These are phyloP conservation scores for Pichia sp. DNA, from an alignment of 1,139 yeast species.

Conservation along the genomic window DNA sequence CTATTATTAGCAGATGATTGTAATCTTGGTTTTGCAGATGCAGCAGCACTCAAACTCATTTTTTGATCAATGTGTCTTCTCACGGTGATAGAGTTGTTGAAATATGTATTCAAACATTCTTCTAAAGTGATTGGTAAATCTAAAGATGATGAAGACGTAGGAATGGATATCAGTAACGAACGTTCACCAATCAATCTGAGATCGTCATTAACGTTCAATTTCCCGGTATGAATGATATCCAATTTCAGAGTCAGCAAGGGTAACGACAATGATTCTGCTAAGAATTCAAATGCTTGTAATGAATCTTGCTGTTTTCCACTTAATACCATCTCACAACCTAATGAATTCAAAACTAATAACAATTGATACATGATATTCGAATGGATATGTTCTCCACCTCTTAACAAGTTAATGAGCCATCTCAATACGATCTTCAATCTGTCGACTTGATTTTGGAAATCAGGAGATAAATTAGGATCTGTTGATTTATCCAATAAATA, in stretches of 20 bases:
- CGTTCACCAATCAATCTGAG: conserved; percentile 68
- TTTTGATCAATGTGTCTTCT: conserved; percentile 65
- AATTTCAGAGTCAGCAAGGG: conserved; percentile 72
- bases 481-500: conserved; percentile 43
- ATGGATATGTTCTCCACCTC: conserved; percentile 67
- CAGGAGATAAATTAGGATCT: conserved; percentile 25
- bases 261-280: conserved; percentile 66
- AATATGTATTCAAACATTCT: conserved; percentile 72
- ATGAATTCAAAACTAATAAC: conserved; percentile 45
- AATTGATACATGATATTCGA: conserved; percentile 50
- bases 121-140: conserved; percentile 52
- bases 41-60: conserved; percentile 28
- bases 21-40: background rate
- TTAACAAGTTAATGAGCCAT: conserved; percentile 60
- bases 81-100: conserved; percentile 69
- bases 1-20: background rate
- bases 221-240: conserved; percentile 79
- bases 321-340: conserved; percentile 57
- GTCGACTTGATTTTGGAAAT: conserved; percentile 30
- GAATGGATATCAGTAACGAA: conserved; percentile 65
- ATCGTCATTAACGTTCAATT: conserved; percentile 63
- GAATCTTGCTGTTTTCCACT: conserved; percentile 67
- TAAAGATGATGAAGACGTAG: conserved; percentile 28
- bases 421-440: conserved; percentile 57
- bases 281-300: conserved; percentile 64